These are phyloP conservation scores for Uronychia binucleata DNA, from an alignment of 73 alveolate genomes.

Conservation along the genomic window DNA sequence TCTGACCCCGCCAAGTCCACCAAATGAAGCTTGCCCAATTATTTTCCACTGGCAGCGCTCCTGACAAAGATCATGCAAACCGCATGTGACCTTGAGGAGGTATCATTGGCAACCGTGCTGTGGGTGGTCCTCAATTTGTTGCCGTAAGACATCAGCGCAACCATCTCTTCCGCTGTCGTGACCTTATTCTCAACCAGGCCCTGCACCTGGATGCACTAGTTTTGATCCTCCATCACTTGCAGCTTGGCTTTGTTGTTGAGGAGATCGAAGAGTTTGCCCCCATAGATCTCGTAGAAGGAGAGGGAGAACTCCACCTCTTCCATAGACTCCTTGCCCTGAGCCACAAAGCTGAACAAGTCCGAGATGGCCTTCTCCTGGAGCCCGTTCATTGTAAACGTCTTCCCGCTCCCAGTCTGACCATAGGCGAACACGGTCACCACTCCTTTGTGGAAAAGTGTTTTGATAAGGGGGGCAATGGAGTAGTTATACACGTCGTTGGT, in stretches of 20 bases:
- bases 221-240: constrained; percentile 93
- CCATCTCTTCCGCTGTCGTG: constrained; percentile 84
- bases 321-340: constrained; percentile 31
- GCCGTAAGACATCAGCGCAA: constrained; percentile 88
- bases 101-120: constrained; percentile 96
- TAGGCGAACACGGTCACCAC: constrained; percentile 98
- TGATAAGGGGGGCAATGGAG: constrained; percentile 79
- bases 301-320: constrained; percentile 73
- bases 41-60: constrained; percentile 72
- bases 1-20: constrained; percentile 98
- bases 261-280: constrained; percentile 95
- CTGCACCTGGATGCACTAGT: constrained; percentile 84
- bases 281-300: constrained; percentile 97
- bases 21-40: constrained; percentile 86
- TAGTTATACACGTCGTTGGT: constrained; percentile 83
- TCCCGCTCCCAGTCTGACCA: constrained; percentile 99
- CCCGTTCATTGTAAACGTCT: constrained; percentile 96
- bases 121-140: constrained; percentile 94
- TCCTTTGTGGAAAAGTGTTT: constrained; percentile 76
- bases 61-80: constrained; percentile 84
- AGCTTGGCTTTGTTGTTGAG: constrained; percentile 87
- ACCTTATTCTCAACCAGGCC: constrained; percentile 93
- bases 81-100: constrained; percentile 97
- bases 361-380: constrained; percentile 81
- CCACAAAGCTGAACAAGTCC: constrained; percentile 69